Base-by-base conservation (phyloP, 1,139 yeast genomes). In the Torulaspora globosa region DNA sequence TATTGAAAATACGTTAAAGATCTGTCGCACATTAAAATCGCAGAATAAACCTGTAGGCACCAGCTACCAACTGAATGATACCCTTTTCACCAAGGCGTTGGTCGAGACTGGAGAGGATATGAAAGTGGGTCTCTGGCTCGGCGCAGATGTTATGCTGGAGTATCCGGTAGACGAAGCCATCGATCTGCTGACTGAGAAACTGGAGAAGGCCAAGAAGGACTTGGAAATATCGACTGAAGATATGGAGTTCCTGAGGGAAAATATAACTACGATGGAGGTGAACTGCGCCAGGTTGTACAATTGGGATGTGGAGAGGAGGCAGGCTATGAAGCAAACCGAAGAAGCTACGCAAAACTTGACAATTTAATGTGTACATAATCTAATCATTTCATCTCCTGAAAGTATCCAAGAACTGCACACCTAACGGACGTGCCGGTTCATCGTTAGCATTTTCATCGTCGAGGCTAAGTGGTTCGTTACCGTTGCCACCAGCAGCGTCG, bases 91-190 rank as follows among this genome's bases (percentile, higher is more conserved):
- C 12, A 80, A 80, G 51, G 98, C 98, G 1, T 74, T 74, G 30
- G 74, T 92, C 31, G 71, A 73, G 15, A 73, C 79, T n/a, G 67
- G 74, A 1, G 79, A 84, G 41, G 55, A 50, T 11, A 45, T 58
- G 37, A 72, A 71, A 14, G 98, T 92, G 1, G 80, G 80, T 53
- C 74, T 92, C 45, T 92, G 98, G 98, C 74, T 92, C 16, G 99
- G 99, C 9, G 97, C 99, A 1, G 96, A 90, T 59, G 94, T 92
- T 15, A 92, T 92, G 98, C 73, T 94, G 59, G 98, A 92, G 64
- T 92, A 92, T 64, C 90, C 96, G 4, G 72, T 88, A 30, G 84
- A 79, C 37, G 98, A 92, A 64, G 98, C 98, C 1, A 75, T 82
- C 41, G 81, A 72, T 26, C 72, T 94, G 57, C 71, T 94, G 49